phyloP scores from a whole-genome alignment of 75 land plant genomes.

The Picea sitchensis region DNA sequence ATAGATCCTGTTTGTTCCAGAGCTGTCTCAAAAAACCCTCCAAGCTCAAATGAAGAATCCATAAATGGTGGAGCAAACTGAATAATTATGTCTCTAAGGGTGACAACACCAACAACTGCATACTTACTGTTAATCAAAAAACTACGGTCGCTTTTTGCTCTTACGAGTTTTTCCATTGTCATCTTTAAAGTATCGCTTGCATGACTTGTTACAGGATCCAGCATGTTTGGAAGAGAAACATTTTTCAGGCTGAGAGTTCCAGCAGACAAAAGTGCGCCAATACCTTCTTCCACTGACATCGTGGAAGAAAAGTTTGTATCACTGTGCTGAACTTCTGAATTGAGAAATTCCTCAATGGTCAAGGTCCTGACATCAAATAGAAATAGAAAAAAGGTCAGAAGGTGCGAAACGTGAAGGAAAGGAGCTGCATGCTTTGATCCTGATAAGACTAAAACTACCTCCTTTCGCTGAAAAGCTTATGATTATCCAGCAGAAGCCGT shows the following conservation, averaged over 20 bases:
- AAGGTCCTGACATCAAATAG: conserved; percentile 17
- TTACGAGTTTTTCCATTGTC: conserved; percentile 46
- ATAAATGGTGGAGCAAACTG: conserved; percentile 54
- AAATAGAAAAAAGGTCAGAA: background rate
- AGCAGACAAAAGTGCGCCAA: conserved; percentile 36
- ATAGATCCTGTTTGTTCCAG: conserved; percentile 22
- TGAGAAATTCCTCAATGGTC: conserved; percentile 34
- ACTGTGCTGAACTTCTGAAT: conserved; percentile 8
- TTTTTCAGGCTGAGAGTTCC: conserved; percentile 31
- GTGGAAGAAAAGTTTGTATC: background rate
- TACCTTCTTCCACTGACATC: conserved; percentile 21
- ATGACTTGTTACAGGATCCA: conserved; percentile 31
- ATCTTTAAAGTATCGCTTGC: conserved; percentile 44
- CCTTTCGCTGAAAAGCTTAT: conserved; percentile 30
- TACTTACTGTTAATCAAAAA: conserved; percentile 41
- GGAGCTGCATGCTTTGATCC: background rate
- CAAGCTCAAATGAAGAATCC: conserved; percentile 27
- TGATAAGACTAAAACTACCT: conserved; percentile 26
- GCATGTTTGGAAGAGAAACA: conserved; percentile 29
- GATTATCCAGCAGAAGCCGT: conserved; percentile 43
- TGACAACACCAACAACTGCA: conserved; percentile 36
- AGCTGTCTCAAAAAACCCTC: conserved; percentile 53
- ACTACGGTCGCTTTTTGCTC: conserved; percentile 36
- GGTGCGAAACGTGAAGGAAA: background rate
- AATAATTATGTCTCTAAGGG: conserved; percentile 55